Evolutionary conservation across 257 asterid genomes (phyloP), one percentile per base, ranked within the genome.

Genomic region (Haberlea rhodopensis): DNA sequence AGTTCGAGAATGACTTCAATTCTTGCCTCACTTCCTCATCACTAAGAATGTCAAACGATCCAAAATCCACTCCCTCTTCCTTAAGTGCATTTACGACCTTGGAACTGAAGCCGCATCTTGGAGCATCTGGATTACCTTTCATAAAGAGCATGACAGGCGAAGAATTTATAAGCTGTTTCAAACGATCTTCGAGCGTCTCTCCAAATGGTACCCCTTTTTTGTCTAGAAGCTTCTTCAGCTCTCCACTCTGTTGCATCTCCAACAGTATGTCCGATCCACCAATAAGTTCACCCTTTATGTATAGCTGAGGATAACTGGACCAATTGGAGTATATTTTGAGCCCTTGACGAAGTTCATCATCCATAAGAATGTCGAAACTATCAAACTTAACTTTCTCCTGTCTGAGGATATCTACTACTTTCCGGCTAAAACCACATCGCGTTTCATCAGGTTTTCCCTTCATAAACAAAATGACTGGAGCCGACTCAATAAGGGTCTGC

Each of bases 191-290:
- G 3, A 87, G 71, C 53, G 78, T 76, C 40, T 67, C 82, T 32
- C 73, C 81, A 1, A 53, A 51, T n/a, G 78, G 31, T 60, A 92
- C 62, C 26, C 91, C 97, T 57, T 85, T 86, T 71, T 87, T 94
- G 2, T 81, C 62, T 23, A 89, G 73, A 70, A 87, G 80, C 81
- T 81, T 84, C 70, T 52, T 65, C 3, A 92, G 94, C 83, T 92
- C 99, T 54, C 97, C 99, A 65, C 97, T 92, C 84, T 89, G 13
- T n/a, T n/a, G n/a, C n/a, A n/a, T n/a, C n/a, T n/a, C n/a, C n/a
- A n/a, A n/a, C n/a, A n/a, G n/a, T n/a, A 92, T 92, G 67, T 92
- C 99, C 0, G 99, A 92, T 76, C 99, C 99, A 26, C 99, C 99
- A 20, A 87, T 80, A 25, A 92, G 90, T 65, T 92, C 96, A 56